phyloP scores from a whole-genome alignment of 1,139 yeast species.

The Geotrichum fermentans region DNA sequence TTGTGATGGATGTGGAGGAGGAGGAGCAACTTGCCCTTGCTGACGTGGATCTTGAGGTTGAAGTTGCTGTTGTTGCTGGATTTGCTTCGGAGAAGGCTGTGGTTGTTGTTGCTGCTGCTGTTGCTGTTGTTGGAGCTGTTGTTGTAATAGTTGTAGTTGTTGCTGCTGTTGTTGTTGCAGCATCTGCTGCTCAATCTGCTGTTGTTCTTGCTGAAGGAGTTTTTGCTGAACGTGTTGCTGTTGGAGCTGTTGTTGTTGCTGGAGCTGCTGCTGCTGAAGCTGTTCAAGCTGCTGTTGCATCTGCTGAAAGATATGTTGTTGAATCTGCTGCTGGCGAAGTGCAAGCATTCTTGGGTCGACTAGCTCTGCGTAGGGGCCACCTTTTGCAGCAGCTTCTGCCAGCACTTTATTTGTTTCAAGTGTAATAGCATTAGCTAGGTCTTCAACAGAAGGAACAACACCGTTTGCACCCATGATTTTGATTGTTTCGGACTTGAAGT shows the following conservation, averaged over 20 bases:
- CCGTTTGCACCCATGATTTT: conserved; percentile 16
- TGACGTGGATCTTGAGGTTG: conserved; percentile 1
- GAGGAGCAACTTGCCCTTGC: not conserved
- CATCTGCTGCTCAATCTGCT: conserved; percentile 20
- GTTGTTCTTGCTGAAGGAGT: conserved; percentile 13
- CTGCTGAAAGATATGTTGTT: conserved; percentile 17
- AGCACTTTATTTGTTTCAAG: conserved; percentile 16
- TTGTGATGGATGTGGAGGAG: not conserved
- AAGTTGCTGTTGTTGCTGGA: conserved; percentile 14
- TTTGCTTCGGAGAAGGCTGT: not conserved
- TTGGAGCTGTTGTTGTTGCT: conserved; percentile 10
- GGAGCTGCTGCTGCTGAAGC: conserved; percentile 12
- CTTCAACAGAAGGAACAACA: conserved; percentile 13
- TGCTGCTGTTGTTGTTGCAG: conserved; percentile 14
- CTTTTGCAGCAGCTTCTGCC: conserved; percentile 15
- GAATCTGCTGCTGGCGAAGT: conserved; percentile 16
- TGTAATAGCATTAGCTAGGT: conserved; percentile 16
- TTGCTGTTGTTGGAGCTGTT: conserved; percentile 17
- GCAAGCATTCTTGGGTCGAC: conserved; percentile 18
- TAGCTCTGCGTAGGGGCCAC: conserved; percentile 10
- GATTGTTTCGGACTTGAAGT: conserved; percentile 12
- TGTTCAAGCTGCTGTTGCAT: conserved; percentile 17
- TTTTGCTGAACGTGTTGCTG: conserved; percentile 14
- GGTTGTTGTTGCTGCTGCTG: not conserved
- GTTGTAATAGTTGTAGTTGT: conserved; percentile 15